Conservation (phyloP, 1,284 basidiomycete genomes). For the Fomitopsis schrenkii region DNA sequence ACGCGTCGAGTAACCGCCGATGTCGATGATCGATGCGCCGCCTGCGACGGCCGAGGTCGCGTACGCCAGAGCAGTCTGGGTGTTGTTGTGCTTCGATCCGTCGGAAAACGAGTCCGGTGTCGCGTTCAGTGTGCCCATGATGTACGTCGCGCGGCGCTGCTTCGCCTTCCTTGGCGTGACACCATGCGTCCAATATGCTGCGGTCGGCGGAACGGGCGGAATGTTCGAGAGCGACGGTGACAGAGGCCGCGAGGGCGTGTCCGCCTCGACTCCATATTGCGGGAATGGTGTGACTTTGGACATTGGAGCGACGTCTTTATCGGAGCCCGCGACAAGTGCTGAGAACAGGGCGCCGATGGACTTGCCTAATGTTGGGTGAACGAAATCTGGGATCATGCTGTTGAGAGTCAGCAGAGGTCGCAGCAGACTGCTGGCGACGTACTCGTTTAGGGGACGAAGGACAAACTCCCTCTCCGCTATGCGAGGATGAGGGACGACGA, state of each 20-base stretch:
- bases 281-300: conserved; percentile 67
- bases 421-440: conserved; percentile 25
- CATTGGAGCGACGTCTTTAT: conserved; percentile 42
- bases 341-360: conserved; percentile 46
- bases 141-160: conserved; percentile 44
- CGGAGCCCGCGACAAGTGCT: conserved; percentile 30
- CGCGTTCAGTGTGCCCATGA: conserved; percentile 95
- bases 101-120: conserved; percentile 99
- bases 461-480: conserved; percentile 90
- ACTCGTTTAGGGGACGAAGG: conserved; percentile 86
- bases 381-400: conserved; percentile 69
- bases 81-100: conserved; percentile 57
- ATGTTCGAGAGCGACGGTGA: conserved; percentile 10
- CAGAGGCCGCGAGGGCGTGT: background rate
- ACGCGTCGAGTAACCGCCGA: conserved; percentile 93
- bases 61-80: conserved; percentile 49
- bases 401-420: background rate
- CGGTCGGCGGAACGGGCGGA: conserved; percentile 41
- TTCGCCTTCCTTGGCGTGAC: conserved; percentile 22
- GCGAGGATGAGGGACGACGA: conserved; percentile 84
- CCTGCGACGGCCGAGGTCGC: conserved; percentile 38
- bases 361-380: conserved; percentile 55
- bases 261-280: conserved; percentile 36
- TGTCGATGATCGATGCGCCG: conserved; percentile 81
- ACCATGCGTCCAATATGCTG: conserved; percentile 51